These are phyloP conservation scores for Marasmius oreades DNA, from an alignment of 1,284 basidiomycete genomes.

Conservation along the genomic window DNA sequence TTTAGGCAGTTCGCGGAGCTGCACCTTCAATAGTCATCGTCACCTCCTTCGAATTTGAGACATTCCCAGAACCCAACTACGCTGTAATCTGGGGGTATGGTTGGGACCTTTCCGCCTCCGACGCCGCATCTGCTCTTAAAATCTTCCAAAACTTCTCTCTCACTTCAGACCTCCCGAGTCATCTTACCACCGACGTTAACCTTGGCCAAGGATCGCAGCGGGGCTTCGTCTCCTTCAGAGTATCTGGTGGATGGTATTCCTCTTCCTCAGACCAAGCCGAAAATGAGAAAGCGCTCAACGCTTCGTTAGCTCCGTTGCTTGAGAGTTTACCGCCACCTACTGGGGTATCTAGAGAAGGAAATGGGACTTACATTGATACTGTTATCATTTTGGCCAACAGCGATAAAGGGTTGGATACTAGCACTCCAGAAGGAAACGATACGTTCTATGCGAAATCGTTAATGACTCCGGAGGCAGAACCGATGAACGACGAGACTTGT, in stretches of 20 bases:
- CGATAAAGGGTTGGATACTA: conserved; percentile 12
- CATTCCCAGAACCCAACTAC: conserved; percentile 23
- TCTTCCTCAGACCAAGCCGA: neutral
- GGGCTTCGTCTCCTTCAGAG: conserved; percentile 6
- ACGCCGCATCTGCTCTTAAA: conserved; percentile 15
- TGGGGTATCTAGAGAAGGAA: conserved; percentile 16
- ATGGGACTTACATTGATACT: conserved; percentile 30
- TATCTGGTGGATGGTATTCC: conserved; percentile 13
- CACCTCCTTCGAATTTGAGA: conserved; percentile 27
- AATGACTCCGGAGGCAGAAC: conserved; percentile 18
- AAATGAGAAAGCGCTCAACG: neutral
- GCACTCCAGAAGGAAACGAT: conserved; percentile 15
- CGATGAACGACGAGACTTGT: conserved; percentile 15
- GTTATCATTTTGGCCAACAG: conserved; percentile 26
- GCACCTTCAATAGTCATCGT: conserved; percentile 31
- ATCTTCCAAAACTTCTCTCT: conserved; percentile 20
- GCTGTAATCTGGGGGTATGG: conserved; percentile 16
- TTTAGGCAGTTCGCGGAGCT: conserved; percentile 30
- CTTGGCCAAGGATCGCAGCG: neutral
- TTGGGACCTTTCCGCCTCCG: conserved; percentile 14
- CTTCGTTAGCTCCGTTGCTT: conserved; percentile 28
- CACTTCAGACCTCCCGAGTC: conserved; percentile 12
- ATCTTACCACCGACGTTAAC: conserved; percentile 12
- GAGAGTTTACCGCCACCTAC: conserved; percentile 22
- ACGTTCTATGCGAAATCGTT: conserved; percentile 30